These are phyloP conservation scores for Boechera retrofracta DNA, from an alignment of 345 rosid species.

Conservation along the genomic window DNA sequence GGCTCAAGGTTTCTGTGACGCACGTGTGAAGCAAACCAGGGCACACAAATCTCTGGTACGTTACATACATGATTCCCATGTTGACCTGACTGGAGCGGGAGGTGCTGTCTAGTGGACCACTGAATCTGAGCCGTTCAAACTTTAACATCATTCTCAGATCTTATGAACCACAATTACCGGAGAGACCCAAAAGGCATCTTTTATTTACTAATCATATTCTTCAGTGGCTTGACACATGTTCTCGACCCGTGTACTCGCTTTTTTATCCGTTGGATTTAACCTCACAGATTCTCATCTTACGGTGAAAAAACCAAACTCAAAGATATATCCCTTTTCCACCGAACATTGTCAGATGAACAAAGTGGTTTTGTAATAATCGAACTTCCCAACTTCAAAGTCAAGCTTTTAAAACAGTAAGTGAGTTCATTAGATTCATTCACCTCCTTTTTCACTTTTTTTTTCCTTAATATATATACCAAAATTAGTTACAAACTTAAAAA, in stretches of 20 bases:
- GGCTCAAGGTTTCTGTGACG: slow-evolving; percentile 33
- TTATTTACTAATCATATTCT: background rate
- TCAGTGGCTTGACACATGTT: slow-evolving; percentile 22
- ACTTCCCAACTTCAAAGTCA: slow-evolving; percentile 19
- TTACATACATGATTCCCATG: slow-evolving; percentile 37
- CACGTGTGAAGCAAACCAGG: slow-evolving; percentile 29
- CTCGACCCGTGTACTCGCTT: slow-evolving; percentile 12
- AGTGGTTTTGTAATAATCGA: background rate
- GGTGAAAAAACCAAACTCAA: slow-evolving; percentile 11
- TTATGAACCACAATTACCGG: slow-evolving; percentile 27
- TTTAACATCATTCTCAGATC: slow-evolving; percentile 16
- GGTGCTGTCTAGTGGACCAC: slow-evolving; percentile 33
- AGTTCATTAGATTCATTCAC: slow-evolving; percentile 32
- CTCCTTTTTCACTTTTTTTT: background rate
- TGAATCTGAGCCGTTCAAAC: slow-evolving; percentile 38
- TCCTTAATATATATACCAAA: background rate
- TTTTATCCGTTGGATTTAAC: slow-evolving; percentile 27
- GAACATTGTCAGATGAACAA: slow-evolving; percentile 30
- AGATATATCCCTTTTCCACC: slow-evolving; percentile 19
- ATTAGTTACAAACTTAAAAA: slow-evolving; percentile 12
- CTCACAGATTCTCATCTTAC: slow-evolving; percentile 27
- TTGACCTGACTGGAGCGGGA: slow-evolving; percentile 39
- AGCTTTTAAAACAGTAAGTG: slow-evolving; percentile 34
- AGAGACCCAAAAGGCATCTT: slow-evolving; percentile 26
- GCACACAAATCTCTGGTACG: slow-evolving; percentile 26